phyloP scores from a whole-genome alignment of 176 grass and related monocot genomes.

The Dactylis glomerata region DNA sequence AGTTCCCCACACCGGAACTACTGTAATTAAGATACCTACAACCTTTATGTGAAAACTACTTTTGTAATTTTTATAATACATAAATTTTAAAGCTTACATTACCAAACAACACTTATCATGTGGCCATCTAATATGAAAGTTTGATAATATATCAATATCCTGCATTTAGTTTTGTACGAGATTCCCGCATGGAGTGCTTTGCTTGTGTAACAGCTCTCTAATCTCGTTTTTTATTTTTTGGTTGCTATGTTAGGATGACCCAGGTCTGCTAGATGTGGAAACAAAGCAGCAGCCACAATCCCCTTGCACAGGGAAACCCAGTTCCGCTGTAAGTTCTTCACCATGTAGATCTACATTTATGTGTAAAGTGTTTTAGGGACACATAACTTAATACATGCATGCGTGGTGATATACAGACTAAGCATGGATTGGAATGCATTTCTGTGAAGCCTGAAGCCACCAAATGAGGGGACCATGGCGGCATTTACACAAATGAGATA shows the following conservation, averaged over 20 bases:
- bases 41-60: not conserved
- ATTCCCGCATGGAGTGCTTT: not conserved
- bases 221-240: not conserved
- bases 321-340: conserved; percentile 19
- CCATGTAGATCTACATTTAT: not conserved
- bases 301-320: conserved; percentile 3
- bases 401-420: too few relatives aligned
- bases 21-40: not conserved
- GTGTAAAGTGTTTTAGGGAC: not conserved
- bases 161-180: not conserved
- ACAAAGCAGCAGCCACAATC: conserved; percentile 15
- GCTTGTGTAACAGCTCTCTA: not conserved
- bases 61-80: not conserved
- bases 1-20: not conserved
- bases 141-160: not conserved
- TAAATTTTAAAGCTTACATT: not conserved
- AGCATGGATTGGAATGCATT: not conserved
- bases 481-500: too few relatives aligned
- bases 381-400: not conserved
- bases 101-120: not conserved
- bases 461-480: too few relatives aligned
- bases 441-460: too few relatives aligned
- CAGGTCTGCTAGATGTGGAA: not conserved
- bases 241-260: conserved; percentile 15
- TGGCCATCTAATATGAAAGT: not conserved